These are phyloP conservation scores for Candida xiaguanensis DNA, from an alignment of 805 yeast genomes.

Conservation along the genomic window DNA sequence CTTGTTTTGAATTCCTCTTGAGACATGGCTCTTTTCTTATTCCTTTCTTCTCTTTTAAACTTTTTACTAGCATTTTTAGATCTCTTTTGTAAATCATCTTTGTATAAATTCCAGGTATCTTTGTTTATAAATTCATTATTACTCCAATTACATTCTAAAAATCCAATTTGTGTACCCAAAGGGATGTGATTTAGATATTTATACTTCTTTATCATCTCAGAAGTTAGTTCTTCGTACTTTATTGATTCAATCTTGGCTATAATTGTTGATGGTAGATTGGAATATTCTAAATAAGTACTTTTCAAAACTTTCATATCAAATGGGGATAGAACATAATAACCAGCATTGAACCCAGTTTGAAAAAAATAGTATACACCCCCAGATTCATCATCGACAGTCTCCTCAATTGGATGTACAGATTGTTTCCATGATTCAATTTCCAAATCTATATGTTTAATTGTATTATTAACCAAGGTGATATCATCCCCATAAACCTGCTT, in stretches of 20 bases:
- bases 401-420: not conserved
- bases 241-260: constrained; percentile 66
- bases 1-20: constrained; percentile 56
- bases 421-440: constrained; percentile 37
- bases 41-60: constrained; percentile 57
- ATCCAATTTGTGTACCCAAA: constrained; percentile 76
- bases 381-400: not conserved
- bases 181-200: constrained; percentile 84
- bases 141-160: constrained; percentile 82
- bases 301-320: constrained; percentile 75
- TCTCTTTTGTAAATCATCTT: constrained; percentile 55
- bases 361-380: constrained; percentile 61
- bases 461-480: constrained; percentile 50
- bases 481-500: constrained; percentile 45
- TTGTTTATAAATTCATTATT: constrained; percentile 26
- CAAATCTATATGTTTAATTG: constrained; percentile 51
- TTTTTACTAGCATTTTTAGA: constrained; percentile 47
- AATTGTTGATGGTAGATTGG: constrained; percentile 64
- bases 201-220: constrained; percentile 54
- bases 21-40: constrained; percentile 51
- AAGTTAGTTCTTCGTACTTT: constrained; percentile 58
- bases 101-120: constrained; percentile 44
- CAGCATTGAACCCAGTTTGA: constrained; percentile 69
- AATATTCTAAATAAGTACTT: constrained; percentile 56
- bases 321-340: constrained; percentile 64